Conservation (phyloP, 805 yeast species). For the Cyberlindnera maritima region DNA sequence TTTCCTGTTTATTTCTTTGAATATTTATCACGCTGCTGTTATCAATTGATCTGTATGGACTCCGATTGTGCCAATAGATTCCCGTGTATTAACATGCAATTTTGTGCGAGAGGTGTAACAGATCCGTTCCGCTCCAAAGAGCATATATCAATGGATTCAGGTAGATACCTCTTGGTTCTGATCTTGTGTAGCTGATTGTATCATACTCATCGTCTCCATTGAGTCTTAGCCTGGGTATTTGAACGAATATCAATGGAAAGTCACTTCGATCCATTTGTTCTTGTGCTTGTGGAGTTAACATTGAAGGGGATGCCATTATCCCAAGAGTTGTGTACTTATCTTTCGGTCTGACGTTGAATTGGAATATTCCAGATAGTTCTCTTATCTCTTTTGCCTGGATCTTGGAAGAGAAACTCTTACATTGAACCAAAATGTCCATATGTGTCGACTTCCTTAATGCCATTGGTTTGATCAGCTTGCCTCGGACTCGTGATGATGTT, state of each 20-base stretch:
- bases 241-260: conserved; percentile 23
- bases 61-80: not conserved
- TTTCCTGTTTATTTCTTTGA: too few relatives aligned
- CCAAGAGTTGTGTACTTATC: conserved; percentile 18
- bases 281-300: conserved; percentile 22
- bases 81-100: not conserved
- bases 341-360: conserved; percentile 17
- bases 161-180: conserved; percentile 12
- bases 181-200: conserved; percentile 6
- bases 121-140: conserved; percentile 16
- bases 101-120: not conserved
- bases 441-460: not conserved
- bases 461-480: conserved; percentile 13
- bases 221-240: conserved; percentile 15
- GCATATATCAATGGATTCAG: conserved; percentile 19
- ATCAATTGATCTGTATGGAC: too few relatives aligned
- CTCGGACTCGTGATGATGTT: not conserved
- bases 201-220: conserved; percentile 13
- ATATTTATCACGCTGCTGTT: too few relatives aligned
- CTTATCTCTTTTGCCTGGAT: conserved; percentile 27
- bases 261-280: conserved; percentile 21
- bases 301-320: conserved; percentile 23
- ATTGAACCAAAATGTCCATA: conserved; percentile 25
- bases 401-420: conserved; percentile 24
- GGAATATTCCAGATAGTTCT: conserved; percentile 24